Evolutionary conservation across 2,329 filamentous ascomycete species (phyloP).

Genomic region (Pestalotiopsis sp.): DNA sequence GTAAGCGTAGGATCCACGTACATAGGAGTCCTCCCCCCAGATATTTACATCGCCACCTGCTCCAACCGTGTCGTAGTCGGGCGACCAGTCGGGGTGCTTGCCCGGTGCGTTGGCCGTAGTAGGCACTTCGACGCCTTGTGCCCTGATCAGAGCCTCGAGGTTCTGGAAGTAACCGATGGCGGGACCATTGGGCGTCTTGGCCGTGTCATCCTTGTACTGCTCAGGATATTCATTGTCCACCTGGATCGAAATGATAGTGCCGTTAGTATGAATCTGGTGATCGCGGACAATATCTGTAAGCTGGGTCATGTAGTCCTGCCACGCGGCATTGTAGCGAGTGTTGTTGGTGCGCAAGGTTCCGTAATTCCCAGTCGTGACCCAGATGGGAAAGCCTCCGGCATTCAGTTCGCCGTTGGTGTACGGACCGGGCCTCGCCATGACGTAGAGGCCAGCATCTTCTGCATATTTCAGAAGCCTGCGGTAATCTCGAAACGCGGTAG

Average conservation of each 20-base stretch:
- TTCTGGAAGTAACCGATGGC: constrained; percentile 61
- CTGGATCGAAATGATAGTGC: constrained; percentile 75
- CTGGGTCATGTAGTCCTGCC: constrained; percentile 54
- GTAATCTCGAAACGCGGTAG: neutral
- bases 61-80: neutral
- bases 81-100: neutral
- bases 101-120: constrained; percentile 73
- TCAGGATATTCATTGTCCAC: constrained; percentile 81
- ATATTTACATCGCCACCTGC: neutral
- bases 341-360: constrained; percentile 65
- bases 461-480: constrained; percentile 67
- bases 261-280: constrained; percentile 77
- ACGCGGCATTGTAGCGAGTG: constrained; percentile 59
- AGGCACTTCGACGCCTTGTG: constrained; percentile 71
- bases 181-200: neutral
- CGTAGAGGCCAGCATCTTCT: constrained; percentile 69
- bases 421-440: constrained; percentile 70
- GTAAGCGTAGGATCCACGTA: neutral
- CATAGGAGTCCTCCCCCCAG: neutral
- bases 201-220: constrained; percentile 44
- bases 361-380: constrained; percentile 63
- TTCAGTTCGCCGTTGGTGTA: constrained; percentile 78
- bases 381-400: constrained; percentile 78
- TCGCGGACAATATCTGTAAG: constrained; percentile 68
- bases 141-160: constrained; percentile 66